Evolutionary conservation across 2,329 filamentous ascomycete genomes (phyloP).

Genomic region (Aspergillus niger): DNA sequence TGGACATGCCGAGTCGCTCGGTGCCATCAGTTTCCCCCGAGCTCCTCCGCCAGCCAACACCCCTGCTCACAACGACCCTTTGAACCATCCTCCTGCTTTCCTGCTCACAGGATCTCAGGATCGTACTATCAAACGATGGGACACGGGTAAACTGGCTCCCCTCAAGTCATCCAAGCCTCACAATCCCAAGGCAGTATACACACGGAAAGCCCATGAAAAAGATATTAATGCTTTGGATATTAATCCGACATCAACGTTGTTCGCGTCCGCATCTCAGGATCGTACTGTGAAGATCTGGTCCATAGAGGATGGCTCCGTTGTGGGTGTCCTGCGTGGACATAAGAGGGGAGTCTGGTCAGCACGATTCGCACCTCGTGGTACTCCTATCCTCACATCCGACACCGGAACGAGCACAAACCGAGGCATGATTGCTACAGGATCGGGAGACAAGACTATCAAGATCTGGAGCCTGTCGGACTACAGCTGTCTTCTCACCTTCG

Average conservation of each 20-base stretch:
- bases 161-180: conserved; percentile 43
- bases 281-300: conserved; percentile 98
- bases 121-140: conserved; percentile 93
- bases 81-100: conserved; percentile 79
- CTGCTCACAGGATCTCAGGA: conserved; percentile 93
- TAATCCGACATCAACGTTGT: conserved; percentile 72
- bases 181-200: conserved; percentile 67
- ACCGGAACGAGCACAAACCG: conserved; percentile 70
- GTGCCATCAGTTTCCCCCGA: conserved; percentile 82
- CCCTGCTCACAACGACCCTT: conserved; percentile 69
- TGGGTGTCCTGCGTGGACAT: conserved; percentile 89
- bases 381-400: conserved; percentile 73
- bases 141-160: conserved; percentile 66
- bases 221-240: conserved; percentile 95
- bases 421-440: conserved; percentile 84
- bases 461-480: conserved; percentile 94
- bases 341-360: conserved; percentile 96
- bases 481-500: conserved; percentile 87
- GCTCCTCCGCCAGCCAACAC: conserved; percentile 67
- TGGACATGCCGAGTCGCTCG: conserved; percentile 91
- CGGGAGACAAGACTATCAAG: conserved; percentile 93
- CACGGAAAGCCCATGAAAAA: conserved; percentile 95
- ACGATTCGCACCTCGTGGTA: conserved; percentile 78
- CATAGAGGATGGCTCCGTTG: conserved; percentile 80
- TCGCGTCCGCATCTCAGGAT: conserved; percentile 95